Evolutionary conservation across 2,329 filamentous ascomycete species (phyloP), one percentile per base, ranked within the genome.

Genomic region (Aureobasidium melanogenum): DNA sequence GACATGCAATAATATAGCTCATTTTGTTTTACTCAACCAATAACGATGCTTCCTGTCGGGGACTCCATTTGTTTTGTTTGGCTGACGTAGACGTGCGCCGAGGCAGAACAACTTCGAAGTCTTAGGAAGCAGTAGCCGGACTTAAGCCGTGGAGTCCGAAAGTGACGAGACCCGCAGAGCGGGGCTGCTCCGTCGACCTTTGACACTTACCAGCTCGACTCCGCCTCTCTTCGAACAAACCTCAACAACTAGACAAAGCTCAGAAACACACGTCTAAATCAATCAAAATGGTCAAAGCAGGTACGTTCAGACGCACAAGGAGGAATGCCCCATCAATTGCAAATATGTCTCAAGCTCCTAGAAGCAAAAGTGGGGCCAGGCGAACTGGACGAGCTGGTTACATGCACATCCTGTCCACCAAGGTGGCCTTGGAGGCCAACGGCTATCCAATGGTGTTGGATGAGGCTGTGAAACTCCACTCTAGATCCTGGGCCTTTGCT

Each of bases 201-300:
- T 30, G n/a, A 47, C 32, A 24, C 41, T 24, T 34, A 43, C 47
- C 24, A n/a, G n/a, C 34, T 17, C 50, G 17, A 32, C 28, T 57
- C 54, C 17, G 19, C 34, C 50, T 54, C 38, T 51, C 48, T 52
- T 54, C 58, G 15, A 46, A 28, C 17, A 34, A 48, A 24, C 44
- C 39, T 5, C 54, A 58, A 47, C 32, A 41, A 34, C 34, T 7
- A 36, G 22, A 59, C 56, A 59, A 48, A 48, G 26, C 26, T 46
- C 30, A 44, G n/a, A 48, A 50, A 32, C 44, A 59, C 22, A 39
- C 19, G 15, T 59, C 7, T 72, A 69, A 74, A 77, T 80, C 79
- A 80, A 79, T 80, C 88, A 96, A 86, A 86, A 97, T 97, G 92
- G 92, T 97, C 83, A 97, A 96, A 85, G 92, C 93, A 81, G 90